phyloP scores from a whole-genome alignment of 495 filamentous ascomycete species.

The Clavariopsis aquatica region DNA sequence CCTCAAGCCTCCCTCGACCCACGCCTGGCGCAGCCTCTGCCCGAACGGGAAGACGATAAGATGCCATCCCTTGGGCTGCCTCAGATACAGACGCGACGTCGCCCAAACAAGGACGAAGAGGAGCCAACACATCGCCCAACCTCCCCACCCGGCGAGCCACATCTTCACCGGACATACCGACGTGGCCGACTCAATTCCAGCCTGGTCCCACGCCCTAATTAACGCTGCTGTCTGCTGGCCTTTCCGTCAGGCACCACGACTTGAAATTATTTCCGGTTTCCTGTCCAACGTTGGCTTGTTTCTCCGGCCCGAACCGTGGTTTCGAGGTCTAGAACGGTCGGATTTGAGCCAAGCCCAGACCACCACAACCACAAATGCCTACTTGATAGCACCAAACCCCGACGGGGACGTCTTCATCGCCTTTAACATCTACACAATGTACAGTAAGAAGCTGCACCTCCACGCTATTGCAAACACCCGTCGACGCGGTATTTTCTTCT shows the following conservation, averaged over 20 bases:
- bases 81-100: neutral
- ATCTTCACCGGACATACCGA: neutral
- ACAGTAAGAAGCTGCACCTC: neutral
- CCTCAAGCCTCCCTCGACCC: neutral
- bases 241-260: neutral
- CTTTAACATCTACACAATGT: too few relatives aligned
- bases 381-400: neutral
- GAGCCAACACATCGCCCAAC: neutral
- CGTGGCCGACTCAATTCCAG: neutral
- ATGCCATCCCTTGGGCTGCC: neutral
- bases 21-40: neutral
- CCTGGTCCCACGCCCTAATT: neutral
- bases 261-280: too few relatives aligned
- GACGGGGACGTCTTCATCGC: neutral
- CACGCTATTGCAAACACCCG: neutral
- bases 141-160: neutral
- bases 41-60: neutral
- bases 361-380: neutral
- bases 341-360: neutral
- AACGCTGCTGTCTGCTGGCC: neutral
- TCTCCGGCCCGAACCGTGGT: slow-evolving; percentile 8
- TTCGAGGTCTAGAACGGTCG: slow-evolving; percentile 5
- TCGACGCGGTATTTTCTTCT: neutral
- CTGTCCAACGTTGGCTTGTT: slow-evolving; percentile 1
- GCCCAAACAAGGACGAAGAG: neutral